These are phyloP conservation scores for Nasturtium officinale DNA, from an alignment of 345 rosid species.

Conservation along the genomic window DNA sequence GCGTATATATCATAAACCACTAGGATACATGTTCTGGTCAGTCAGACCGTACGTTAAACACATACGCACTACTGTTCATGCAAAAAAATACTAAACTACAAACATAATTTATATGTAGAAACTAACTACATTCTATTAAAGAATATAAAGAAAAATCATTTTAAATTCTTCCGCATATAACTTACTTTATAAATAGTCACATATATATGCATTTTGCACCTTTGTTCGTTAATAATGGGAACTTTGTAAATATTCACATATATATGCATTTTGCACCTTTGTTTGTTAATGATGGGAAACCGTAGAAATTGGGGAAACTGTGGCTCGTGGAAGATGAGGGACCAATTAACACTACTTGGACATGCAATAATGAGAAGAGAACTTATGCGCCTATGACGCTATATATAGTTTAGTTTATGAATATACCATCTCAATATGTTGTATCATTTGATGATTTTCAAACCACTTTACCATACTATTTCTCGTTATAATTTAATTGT, in stretches of 20 bases:
- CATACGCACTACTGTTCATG: background rate
- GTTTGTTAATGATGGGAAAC: constrained; percentile 35
- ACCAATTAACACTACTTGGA: constrained; percentile 42
- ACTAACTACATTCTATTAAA: background rate
- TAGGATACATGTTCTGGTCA: background rate
- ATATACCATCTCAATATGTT: background rate
- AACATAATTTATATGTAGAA: background rate
- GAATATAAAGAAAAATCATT: background rate
- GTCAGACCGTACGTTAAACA: background rate
- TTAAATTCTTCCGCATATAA: background rate
- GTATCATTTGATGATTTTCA: background rate
- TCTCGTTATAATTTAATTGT: background rate
- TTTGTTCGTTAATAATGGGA: constrained; percentile 29
- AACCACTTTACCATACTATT: constrained; percentile 11
- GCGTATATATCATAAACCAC: background rate
- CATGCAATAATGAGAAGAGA: constrained; percentile 39
- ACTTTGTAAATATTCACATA: background rate
- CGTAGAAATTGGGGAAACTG: constrained; percentile 43
- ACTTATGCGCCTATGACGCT: constrained; percentile 42
- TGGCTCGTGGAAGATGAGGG: constrained; percentile 63
- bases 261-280: constrained; percentile 1
- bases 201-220: background rate
- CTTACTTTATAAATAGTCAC: background rate
- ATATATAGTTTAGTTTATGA: constrained; percentile 22
- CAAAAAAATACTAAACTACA: background rate